phyloP scores from a whole-genome alignment of 306 rosid species.

The Rubus parviflorus region DNA sequence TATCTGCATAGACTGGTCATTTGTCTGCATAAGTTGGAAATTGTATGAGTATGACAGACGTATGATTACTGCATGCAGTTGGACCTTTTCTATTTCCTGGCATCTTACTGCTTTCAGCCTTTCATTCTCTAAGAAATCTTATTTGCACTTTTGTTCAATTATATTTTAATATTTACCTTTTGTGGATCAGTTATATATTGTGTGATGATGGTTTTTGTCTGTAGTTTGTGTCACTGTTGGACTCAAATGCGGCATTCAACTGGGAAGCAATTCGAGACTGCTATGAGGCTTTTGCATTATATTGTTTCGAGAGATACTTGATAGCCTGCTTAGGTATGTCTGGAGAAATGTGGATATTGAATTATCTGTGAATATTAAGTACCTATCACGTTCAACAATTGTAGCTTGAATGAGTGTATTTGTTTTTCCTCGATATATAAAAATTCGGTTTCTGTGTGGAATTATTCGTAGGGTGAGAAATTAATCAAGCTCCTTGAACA shows the following conservation, averaged over 20 bases:
- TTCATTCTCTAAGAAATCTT: not conserved
- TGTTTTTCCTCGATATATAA: not conserved
- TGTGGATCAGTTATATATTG: not conserved
- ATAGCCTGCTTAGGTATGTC: conserved; percentile 94
- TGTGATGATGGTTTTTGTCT: conserved; percentile 28
- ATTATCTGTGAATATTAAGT: not conserved
- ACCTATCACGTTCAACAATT: not conserved
- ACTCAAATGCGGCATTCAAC: conserved; percentile 88
- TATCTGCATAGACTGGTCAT: not conserved
- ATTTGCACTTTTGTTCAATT: not conserved
- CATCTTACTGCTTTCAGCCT: not conserved
- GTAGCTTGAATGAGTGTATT: not conserved
- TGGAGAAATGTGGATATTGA: conserved; percentile 12
- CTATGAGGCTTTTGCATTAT: conserved; percentile 97
- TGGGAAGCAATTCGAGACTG: conserved; percentile 94
- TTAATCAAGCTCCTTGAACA: conserved; percentile 3
- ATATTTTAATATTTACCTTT: not conserved
- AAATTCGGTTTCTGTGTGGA: not conserved
- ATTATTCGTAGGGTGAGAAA: not conserved
- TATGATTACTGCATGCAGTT: not conserved
- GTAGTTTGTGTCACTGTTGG: conserved; percentile 88
- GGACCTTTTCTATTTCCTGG: not conserved
- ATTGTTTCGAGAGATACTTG: conserved; percentile 96
- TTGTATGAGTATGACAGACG: not conserved
- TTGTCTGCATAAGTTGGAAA: not conserved